A percentile compares a stretch with the other conserved stretches of the same genome.
Evolutionary conservation across 1,284 basidiomycete species (phyloP).

Genomic region (Fomitopsis pinicola): DNA sequence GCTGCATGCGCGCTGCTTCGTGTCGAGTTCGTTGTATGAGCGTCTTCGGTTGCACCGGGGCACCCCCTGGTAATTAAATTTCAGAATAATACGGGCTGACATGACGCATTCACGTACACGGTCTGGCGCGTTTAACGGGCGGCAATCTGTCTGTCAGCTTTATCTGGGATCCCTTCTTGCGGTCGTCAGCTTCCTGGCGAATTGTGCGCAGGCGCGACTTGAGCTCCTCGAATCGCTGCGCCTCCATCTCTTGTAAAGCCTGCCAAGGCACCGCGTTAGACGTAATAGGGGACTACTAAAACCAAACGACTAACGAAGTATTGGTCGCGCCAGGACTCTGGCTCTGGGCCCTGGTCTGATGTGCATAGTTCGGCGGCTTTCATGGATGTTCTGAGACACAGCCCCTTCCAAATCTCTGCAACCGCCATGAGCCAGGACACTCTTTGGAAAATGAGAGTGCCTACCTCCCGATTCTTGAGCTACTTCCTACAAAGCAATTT

Average conservation of each 20-base stretch:
- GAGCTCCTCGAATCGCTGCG: slow-evolving; percentile 55
- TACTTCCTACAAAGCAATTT: slow-evolving; percentile 41
- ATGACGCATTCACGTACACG: slow-evolving; percentile 39
- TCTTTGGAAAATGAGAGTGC: slow-evolving; percentile 10
- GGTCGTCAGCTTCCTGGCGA: slow-evolving; percentile 62
- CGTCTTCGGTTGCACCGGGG: slow-evolving; percentile 49
- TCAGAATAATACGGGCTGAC: slow-evolving; percentile 1
- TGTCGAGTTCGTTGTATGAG: slow-evolving; percentile 71
- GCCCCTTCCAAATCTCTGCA: slow-evolving; percentile 65
- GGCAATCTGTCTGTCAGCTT: slow-evolving; percentile 65
- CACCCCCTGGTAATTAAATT: slow-evolving; percentile 34
- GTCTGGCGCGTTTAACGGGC: slow-evolving; percentile 51
- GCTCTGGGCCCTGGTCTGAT: slow-evolving; percentile 36
- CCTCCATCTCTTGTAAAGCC: slow-evolving; percentile 53
- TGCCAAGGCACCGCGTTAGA: slow-evolving; percentile 20
- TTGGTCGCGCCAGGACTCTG: slow-evolving; percentile 62
- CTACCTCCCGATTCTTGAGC: slow-evolving; percentile 54
- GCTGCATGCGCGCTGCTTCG: slow-evolving; percentile 64
- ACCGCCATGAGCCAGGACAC: slow-evolving; percentile 10
- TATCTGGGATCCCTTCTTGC: slow-evolving; percentile 68
- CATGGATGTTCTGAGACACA: slow-evolving; percentile 58
- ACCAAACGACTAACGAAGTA: slow-evolving; percentile 50
- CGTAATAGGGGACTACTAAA: neutral
- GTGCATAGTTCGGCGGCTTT: slow-evolving; percentile 43
- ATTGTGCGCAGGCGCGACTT: slow-evolving; percentile 56